Base-by-base conservation (phyloP, 129 eudicot species). In the Solidago caesia region DNA sequence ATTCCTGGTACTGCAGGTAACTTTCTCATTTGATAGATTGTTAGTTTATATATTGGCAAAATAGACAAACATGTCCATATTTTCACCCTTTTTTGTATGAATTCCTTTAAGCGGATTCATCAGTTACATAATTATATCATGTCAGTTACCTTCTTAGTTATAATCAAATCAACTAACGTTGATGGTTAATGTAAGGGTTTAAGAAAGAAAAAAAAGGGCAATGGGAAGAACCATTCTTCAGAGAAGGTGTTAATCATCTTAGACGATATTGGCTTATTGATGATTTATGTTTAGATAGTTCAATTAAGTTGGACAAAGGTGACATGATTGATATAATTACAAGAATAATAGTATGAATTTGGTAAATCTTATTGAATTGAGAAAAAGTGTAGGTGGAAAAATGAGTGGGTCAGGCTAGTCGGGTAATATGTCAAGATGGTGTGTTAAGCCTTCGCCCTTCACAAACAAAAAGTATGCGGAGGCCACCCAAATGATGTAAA, bases 1-100 rank as follows among this genome's bases (percentile, higher is more conserved):
- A 49, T 82, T 74, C 84, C 87, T 9, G 87, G 88, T 67, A 74
- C 52, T 61, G 71, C 55, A 66, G 71, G 52, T 66, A 66, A 44
- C 16, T 46, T 66, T 43, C 15, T 39, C 71, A 66, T 44, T 5
- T 44, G 7, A 2, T 44, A 4, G 7, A 44, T 43, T 14, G 14
- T 8, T 2, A 59, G 43, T 61, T 61, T 61, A 21, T 13, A 10
- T 61, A 61, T 27, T n/a, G 6, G 69, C 26, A 39, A 64, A 64
- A 41, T 41, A 64, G 69, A 64, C 49, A 64, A 64, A 33, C 49
- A 5, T 7, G 49, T 63, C 21, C 42, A 12, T 41, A 64, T 48
- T 42, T 61, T 9, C 66, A 10, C 43, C 9, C 0, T 27, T 61
- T 61, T 2, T 29, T 55, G 26, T 27, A 11, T 42, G 15, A 29